Conservation (phyloP, 768 basidiomycete genomes). For the Leccinum fibrillosum region DNA sequence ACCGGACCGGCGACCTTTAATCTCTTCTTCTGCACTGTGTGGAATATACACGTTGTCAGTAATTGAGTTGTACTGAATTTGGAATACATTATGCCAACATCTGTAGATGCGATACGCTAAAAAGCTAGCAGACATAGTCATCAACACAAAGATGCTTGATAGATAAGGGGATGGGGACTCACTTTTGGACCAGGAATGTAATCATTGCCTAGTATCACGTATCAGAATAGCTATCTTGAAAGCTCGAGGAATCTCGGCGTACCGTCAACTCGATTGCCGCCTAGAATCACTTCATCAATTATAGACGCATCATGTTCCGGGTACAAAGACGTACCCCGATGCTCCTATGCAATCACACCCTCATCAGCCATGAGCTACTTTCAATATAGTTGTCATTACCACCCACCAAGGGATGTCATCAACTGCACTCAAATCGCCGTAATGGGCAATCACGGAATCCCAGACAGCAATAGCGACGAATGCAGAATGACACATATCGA, state of each 20-base stretch:
- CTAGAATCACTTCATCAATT: slow-evolving; percentile 8
- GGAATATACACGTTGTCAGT: neutral
- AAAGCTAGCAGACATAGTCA: slow-evolving; percentile 10
- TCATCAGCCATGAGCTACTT: neutral
- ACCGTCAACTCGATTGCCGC: slow-evolving; percentile 20
- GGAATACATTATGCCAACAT: slow-evolving; percentile 5
- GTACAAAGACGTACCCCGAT: slow-evolving; percentile 17
- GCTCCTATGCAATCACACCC: slow-evolving; percentile 12
- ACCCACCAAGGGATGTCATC: slow-evolving; percentile 24
- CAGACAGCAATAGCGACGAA: slow-evolving; percentile 22
- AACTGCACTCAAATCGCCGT: slow-evolving; percentile 9
- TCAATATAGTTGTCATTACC: neutral
- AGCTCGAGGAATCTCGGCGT: neutral
- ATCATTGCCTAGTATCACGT: slow-evolving; percentile 14
- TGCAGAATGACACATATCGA: slow-evolving; percentile 23
- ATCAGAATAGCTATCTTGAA: neutral
- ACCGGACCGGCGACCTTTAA: slow-evolving; percentile 13
- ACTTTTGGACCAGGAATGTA: slow-evolving; percentile 24
- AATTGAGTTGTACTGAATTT: neutral
- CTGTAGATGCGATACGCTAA: slow-evolving; percentile 25
- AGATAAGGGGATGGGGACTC: neutral
- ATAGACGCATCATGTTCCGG: neutral
- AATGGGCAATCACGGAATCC: slow-evolving; percentile 20
- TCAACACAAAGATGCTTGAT: neutral
- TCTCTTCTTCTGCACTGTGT: slow-evolving; percentile 13